Percentiles rank a stretch among this genome's conserved stretches.
These are phyloP conservation scores for Fusarium redolens DNA, from an alignment of 2,329 filamentous ascomycete species.

Conservation along the genomic window DNA sequence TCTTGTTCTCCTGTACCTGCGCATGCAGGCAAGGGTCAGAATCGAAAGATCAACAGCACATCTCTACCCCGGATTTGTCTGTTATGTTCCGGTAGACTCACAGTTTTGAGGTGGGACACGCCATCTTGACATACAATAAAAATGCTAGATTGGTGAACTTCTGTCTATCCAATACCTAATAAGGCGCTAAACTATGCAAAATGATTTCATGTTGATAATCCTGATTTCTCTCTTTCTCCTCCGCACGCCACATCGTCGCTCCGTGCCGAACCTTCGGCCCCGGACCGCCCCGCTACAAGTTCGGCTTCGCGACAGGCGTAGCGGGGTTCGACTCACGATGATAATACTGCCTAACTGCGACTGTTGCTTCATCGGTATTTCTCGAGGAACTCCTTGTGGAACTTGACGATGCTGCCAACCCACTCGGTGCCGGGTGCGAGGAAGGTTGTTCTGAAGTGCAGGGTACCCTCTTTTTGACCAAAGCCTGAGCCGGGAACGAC, in stretches of 20 bases:
- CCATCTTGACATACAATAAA: slow-evolving; percentile 5
- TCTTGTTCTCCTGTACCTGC: slow-evolving; percentile 24
- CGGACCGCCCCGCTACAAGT: slow-evolving; percentile 13
- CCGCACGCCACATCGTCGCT: slow-evolving; percentile 1
- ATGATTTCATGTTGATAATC: slow-evolving; percentile 6
- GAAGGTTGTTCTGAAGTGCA: slow-evolving; percentile 98
- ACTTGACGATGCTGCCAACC: slow-evolving; percentile 87
- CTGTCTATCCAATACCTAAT: slow-evolving; percentile 30
- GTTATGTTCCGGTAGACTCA: neutral
- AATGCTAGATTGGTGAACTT: slow-evolving; percentile 35
- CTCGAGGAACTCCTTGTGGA: slow-evolving; percentile 91
- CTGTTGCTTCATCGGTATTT: slow-evolving; percentile 69
- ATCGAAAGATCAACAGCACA: slow-evolving; percentile 16
- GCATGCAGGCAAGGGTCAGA: slow-evolving; percentile 16
- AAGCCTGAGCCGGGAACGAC: slow-evolving; percentile 94
- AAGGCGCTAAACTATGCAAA: slow-evolving; percentile 34
- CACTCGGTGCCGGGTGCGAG: slow-evolving; percentile 95
- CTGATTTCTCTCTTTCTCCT: slow-evolving; percentile 4
- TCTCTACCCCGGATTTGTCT: neutral
- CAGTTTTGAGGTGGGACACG: neutral
- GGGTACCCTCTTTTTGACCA: slow-evolving; percentile 88
- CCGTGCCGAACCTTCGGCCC: slow-evolving; percentile 12
- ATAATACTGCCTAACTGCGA: neutral
- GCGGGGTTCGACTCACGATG: neutral
- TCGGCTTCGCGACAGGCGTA: neutral